Base-by-base conservation (phyloP, 345 rosid species). In the Turnera subulata region DNA sequence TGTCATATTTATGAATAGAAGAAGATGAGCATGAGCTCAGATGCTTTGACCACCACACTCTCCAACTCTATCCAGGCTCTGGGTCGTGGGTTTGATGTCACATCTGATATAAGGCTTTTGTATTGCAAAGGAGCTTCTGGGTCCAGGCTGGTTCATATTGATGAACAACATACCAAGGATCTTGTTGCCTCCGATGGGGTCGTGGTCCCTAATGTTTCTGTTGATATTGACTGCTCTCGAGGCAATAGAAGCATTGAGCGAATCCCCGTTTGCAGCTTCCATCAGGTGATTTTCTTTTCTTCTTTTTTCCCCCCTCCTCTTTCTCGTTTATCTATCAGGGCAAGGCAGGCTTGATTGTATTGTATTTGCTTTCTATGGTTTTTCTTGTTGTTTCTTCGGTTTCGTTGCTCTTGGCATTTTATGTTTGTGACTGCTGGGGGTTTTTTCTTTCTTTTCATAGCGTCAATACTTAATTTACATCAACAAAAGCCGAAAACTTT, bases 41-140 rank as follows among this genome's bases (percentile, higher is more conserved):
- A 84, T 71, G 89, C 91, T 53, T 69, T 93, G 82, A 71, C 72
- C 37, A 71, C 96, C 40, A 93, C 96, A 50, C 79, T 89, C 26
- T 77, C 52, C 56, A 87, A 84, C 80, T 85, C 96, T 71, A 82
- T 93, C 74, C 96, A 89, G 68, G 96, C 99, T 71, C 20, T 93
- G 73, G 99, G 97, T 49, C 86, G 97, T 48, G 70, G 70, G 21
- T 65, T 65, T 52, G 64, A 65, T 66, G 99, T 93, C 37, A 86
- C 97, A 62, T 93, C 94, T 11, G 97, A 93, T 80, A 89, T 89
- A 43, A 77, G 99, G 70, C 85, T 93, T 63, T 45, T 93, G 8
- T 93, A 89, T 61, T 93, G 97, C 65, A 93, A 89, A 70, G 97
- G 97, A 42, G 80, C 91, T 55, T 79, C 95, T 67, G 98, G 91